These are phyloP conservation scores for Ceratocystis destructans DNA, from an alignment of 2,329 filamentous ascomycete genomes.

Conservation along the genomic window DNA sequence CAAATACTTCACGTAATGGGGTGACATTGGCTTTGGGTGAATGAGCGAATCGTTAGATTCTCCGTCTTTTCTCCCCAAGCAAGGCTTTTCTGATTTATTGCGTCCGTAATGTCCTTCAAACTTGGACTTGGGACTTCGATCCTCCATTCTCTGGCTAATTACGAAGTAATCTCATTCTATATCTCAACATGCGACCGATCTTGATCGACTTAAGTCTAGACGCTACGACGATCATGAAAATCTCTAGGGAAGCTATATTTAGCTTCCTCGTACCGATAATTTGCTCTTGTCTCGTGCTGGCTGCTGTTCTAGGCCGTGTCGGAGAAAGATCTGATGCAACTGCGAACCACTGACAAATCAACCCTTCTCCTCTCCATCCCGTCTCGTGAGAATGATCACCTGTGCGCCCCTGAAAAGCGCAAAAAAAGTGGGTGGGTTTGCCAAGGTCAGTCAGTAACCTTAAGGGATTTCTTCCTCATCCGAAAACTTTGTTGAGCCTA, in stretches of 20 bases:
- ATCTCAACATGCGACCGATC: background rate
- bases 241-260: background rate
- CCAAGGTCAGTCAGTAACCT: background rate
- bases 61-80: background rate
- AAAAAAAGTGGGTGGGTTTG: background rate
- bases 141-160: background rate
- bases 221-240: background rate
- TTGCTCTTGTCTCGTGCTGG: background rate
- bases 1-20: background rate
- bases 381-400: constrained; percentile 2
- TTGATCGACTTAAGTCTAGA: background rate
- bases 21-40: background rate
- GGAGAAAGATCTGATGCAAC: background rate
- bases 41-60: too few relatives aligned
- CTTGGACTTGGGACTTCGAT: too few relatives aligned
- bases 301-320: constrained; percentile 4
- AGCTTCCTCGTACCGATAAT: background rate
- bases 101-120: background rate
- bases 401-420: background rate
- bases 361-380: background rate
- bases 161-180: background rate
- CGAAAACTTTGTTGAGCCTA: constrained; percentile 8
- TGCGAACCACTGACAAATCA: background rate
- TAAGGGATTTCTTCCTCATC: constrained; percentile 7
- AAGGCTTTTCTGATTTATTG: background rate